Conservation (phyloP, 345 rosid species). For the Sisymbrium altissimum region DNA sequence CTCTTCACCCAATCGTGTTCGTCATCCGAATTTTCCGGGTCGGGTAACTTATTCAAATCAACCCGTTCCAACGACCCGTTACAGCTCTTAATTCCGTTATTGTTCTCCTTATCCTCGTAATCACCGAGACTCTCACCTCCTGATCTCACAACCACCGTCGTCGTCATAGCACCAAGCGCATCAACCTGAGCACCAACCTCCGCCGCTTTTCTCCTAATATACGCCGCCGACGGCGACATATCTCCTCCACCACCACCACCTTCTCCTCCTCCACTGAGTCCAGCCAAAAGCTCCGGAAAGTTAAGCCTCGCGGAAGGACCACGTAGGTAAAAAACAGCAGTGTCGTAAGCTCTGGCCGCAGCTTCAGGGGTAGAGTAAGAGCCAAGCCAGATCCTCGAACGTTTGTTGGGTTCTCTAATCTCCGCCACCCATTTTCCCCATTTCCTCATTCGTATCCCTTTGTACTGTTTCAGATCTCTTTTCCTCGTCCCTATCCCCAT, state of each 20-base stretch:
- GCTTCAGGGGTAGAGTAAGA: conserved; percentile 92
- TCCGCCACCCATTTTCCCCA: conserved; percentile 99
- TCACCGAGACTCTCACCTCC: background rate
- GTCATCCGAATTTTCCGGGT: conserved; percentile 62
- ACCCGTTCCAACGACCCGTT: conserved; percentile 53
- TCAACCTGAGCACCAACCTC: conserved; percentile 96
- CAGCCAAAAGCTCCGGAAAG: conserved; percentile 68
- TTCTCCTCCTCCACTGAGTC: conserved; percentile 14
- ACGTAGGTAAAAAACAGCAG: conserved; percentile 80
- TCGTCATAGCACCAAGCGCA: conserved; percentile 48
- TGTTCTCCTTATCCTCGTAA: conserved; percentile 3
- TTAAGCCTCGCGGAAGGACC: conserved; percentile 94
- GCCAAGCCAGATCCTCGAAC: conserved; percentile 96
- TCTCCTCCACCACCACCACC: conserved; percentile 42
- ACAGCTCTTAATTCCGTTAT: conserved; percentile 18
- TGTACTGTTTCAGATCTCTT: conserved; percentile 53
- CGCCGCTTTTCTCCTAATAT: conserved; percentile 80
- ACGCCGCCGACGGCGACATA: conserved; percentile 84
- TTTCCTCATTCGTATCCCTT: conserved; percentile 98
- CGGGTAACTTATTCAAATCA: conserved; percentile 90
- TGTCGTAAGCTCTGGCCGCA: conserved; percentile 97
- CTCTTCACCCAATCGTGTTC: conserved; percentile 47
- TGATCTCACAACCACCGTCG: conserved; percentile 32
- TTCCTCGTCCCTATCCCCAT: conserved; percentile 36
- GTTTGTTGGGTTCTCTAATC: conserved; percentile 90